Base-by-base conservation (phyloP, 768 basidiomycete genomes). In the Crassisporium funariophilum region DNA sequence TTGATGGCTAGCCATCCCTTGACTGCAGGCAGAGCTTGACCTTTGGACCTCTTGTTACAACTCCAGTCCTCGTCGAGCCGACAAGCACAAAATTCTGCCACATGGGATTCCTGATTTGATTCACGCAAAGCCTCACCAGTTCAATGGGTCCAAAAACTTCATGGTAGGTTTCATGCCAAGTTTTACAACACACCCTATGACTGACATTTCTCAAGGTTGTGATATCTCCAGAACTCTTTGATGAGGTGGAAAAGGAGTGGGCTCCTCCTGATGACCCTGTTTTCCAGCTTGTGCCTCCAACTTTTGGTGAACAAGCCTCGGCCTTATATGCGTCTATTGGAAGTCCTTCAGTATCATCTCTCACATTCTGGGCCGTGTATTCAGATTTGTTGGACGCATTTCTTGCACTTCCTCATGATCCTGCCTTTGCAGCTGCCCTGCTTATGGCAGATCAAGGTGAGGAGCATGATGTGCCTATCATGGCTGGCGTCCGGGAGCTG, bases 1-100 rank as follows among this genome's bases (percentile, higher is more conserved):
- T 40, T 58, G 60, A 0, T 76, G 65, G 64, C 31, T 75, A 0
- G 56, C 61, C 4, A 67, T 74, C 16, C 73, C 71, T 1, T 70
- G 62, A 61, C 44, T 75, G 4, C 73, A 75, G 41, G 19, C 3
- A 0, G 67, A 73, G 46, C 47, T 73, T 0, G 62, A 75, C 27
- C 7, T 7, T 7, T 29, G 27, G 27, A 13, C 13, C 27, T 7
- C 27, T 13, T 7, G 7, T 7, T 29, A 29, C 13, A 29, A 29
- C 27, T 29, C 27, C 13, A 29, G 27, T 13, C 27, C 27, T 29
- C 27, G 27, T 7, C 27, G 27, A 29, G 27, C 27, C 27, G 13
- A 29, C 27, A 29, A 29, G 27, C 27, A 29, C 27, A 29, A 29
- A 13, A 29, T 13, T 29, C 27, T 29, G 13, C 27, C 27, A 7